Evolutionary conservation across 495 filamentous ascomycete genomes (phyloP), one percentile per base, ranked within the genome.

Genomic region (Penicillium coffeae): DNA sequence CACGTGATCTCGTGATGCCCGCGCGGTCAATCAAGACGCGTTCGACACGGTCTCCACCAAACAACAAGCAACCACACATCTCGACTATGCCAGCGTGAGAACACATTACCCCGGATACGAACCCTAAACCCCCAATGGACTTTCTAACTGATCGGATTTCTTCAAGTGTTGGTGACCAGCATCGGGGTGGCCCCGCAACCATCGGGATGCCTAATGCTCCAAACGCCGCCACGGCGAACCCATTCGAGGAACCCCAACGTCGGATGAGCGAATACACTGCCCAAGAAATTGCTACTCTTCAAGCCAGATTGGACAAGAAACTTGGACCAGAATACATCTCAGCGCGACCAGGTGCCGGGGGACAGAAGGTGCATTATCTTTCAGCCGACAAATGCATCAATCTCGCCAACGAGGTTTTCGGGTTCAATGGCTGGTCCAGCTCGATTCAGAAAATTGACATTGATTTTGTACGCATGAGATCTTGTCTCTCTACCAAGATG

Each of bases 281-380:
- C n/a, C 70, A 77, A 52, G 84, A 98, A 70, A 91, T 95, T 36
- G 90, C 92, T 8, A 91, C 89, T 0, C 74, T 99, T 8, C 89
- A 95, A 65, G 78, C 79, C 53, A 82, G 86, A 9, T 81, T 99
- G 21, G 86, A 95, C 52, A 93, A 89, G 56, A 90, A 96, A 58
- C 79, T 99, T n/a, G 93, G 93, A 1, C 94, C 93, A 1, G 94
- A 99, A 72, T 97, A 92, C 62, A 85, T 99, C 38, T 96, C 90
- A 2, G 77, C 86, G 4, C 77, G 93, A 56, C 74, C 84, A 13
- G 93, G 94, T 14, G 82, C 88, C 5, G 83, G 81, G 0, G 90
- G 90, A 34, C 80, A 82, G 47, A 92, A 88, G 64, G 85, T 97
- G 14, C 87, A 93, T 59, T 97, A 99, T 69, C 75, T 99, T 21